Conservation (phyloP, 805 yeast species). For the Lachancea kluyveri region DNA sequence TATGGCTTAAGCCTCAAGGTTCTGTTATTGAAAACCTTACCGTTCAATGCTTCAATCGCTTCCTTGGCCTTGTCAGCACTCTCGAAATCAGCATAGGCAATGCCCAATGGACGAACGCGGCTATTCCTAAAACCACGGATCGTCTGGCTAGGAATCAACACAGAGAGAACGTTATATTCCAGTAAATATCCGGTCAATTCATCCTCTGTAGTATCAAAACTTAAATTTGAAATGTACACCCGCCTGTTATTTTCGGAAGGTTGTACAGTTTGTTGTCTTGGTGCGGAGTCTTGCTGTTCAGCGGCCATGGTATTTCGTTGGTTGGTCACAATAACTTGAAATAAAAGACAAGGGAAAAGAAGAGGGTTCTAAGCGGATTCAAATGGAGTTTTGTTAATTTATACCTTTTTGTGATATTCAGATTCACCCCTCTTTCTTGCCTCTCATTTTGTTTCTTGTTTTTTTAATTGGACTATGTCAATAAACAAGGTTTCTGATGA, state of each 20-base stretch:
- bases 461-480: too few relatives aligned
- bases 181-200: conserved; percentile 42
- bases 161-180: conserved; percentile 37
- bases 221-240: conserved; percentile 50
- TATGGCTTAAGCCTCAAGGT: conserved; percentile 36
- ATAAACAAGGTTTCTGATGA: too few relatives aligned
- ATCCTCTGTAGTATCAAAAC: conserved; percentile 45
- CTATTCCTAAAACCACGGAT: conserved; percentile 38
- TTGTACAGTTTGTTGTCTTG: too few relatives aligned
- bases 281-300: too few relatives aligned
- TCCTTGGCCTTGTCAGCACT: conserved; percentile 53
- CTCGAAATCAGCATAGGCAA: conserved; percentile 79
- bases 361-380: too few relatives aligned
- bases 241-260: conserved; percentile 21
- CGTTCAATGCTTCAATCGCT: conserved; percentile 63
- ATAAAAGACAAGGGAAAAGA: too few relatives aligned
- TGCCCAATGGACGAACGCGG: conserved; percentile 48
- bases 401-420: too few relatives aligned
- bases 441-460: too few relatives aligned
- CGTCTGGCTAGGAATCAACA: conserved; percentile 50
- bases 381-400: too few relatives aligned
- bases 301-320: too few relatives aligned
- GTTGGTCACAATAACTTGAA: too few relatives aligned
- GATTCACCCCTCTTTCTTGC: too few relatives aligned
- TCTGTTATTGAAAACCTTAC: conserved; percentile 45